A percentile compares a stretch with the other conserved stretches of the same genome.
Conservation (phyloP, 441 rosid genomes). For the Theobroma grandiflorum region DNA sequence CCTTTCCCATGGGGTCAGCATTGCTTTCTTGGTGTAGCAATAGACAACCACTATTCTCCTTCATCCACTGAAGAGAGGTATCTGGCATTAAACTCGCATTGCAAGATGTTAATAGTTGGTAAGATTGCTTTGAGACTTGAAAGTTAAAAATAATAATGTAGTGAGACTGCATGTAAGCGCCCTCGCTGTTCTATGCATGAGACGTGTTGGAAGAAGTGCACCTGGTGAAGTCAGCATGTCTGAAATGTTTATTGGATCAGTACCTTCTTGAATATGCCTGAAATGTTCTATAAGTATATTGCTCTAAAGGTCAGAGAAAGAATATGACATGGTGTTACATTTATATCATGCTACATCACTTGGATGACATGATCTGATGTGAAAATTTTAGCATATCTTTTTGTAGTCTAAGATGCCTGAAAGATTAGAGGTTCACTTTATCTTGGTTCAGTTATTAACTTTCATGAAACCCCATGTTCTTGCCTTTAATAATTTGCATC, state of each 20-base stretch:
- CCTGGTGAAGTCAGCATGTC: conserved; percentile 45
- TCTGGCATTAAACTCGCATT: conserved; percentile 79
- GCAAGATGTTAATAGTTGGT: conserved; percentile 93
- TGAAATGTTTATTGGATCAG: conserved; percentile 36
- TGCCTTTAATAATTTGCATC: not conserved
- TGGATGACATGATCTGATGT: conserved; percentile 30
- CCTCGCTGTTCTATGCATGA: conserved; percentile 47
- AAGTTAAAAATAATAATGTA: conserved; percentile 61
- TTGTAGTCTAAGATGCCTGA: conserved; percentile 26
- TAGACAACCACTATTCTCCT: conserved; percentile 78
- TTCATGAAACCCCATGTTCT: not conserved
- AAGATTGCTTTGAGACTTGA: conserved; percentile 88
- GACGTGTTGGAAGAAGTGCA: conserved; percentile 48
- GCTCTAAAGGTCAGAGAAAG: conserved; percentile 21
- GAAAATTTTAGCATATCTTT: conserved; percentile 12
- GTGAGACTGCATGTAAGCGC: conserved; percentile 60
- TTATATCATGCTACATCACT: conserved; percentile 12
- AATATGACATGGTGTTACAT: conserved; percentile 21
- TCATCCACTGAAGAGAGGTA: conserved; percentile 93
- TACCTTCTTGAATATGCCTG: conserved; percentile 17
- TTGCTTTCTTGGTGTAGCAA: conserved; percentile 99
- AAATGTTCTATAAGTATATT: conserved; percentile 2
- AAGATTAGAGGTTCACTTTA: conserved; percentile 14
- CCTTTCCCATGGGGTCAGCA: conserved; percentile 87
- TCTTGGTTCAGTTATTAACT: not conserved